Conservation (phyloP, 805 yeast species). For the Candida jianshihensis region DNA sequence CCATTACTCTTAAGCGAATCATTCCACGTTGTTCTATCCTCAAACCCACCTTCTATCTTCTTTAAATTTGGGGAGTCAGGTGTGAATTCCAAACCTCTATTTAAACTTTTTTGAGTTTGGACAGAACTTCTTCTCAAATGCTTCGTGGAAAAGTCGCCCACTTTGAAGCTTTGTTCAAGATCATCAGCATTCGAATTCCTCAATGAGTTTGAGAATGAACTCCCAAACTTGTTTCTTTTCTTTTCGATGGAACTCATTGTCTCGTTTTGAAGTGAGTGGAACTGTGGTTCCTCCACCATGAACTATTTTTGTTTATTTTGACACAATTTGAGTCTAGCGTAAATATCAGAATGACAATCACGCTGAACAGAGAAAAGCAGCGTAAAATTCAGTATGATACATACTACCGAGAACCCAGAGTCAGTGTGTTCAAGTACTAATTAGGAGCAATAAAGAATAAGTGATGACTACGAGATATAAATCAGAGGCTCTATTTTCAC, state of each 20-base stretch:
- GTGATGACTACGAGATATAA: too few relatives aligned
- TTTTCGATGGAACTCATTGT: not conserved
- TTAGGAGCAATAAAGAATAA: too few relatives aligned
- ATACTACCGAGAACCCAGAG: too few relatives aligned
- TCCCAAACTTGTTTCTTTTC: not conserved
- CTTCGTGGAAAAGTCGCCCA: constrained; percentile 24
- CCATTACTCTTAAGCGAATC: not conserved
- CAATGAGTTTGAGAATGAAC: constrained; percentile 1
- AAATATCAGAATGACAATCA: too few relatives aligned
- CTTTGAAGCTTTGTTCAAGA: constrained; percentile 16
- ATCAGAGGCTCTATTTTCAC: too few relatives aligned
- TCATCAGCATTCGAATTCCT: constrained; percentile 1
- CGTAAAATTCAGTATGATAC: not conserved
- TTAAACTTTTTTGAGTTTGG: constrained; percentile 3
- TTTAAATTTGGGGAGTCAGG: constrained; percentile 10
- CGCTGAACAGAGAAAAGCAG: not conserved
- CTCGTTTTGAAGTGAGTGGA: not conserved
- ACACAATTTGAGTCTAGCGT: too few relatives aligned
- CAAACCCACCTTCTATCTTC: constrained; percentile 23
- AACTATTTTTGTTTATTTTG: too few relatives aligned
- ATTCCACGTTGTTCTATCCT: constrained; percentile 4
- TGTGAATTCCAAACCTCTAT: constrained; percentile 3
- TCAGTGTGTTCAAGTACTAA: not conserved
- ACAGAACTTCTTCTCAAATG: constrained; percentile 16
- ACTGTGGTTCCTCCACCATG: not conserved